Conservation (phyloP, 257 asterid species). For the Solanum phureja region DNA sequence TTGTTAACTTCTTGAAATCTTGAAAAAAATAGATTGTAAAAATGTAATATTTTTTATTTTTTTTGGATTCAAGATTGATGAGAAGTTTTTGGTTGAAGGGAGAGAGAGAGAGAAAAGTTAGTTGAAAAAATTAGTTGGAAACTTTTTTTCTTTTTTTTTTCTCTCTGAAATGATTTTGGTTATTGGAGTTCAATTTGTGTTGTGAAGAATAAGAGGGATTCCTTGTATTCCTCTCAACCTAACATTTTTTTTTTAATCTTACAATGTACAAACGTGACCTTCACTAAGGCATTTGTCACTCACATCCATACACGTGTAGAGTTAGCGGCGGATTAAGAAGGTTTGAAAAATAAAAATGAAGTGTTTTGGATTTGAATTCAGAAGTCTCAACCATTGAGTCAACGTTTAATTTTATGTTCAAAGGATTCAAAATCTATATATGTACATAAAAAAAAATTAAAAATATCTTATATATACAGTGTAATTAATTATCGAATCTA, state of each 20-base stretch:
- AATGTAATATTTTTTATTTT: neutral
- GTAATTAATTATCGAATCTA: too few relatives aligned
- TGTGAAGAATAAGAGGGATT: neutral
- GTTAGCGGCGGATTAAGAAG: fast-evolving
- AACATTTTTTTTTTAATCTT: too few relatives aligned
- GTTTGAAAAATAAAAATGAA: too few relatives aligned
- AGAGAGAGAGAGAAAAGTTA: neutral
- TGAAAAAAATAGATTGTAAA: too few relatives aligned
- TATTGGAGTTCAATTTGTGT: neutral
- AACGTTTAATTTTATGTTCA: neutral
- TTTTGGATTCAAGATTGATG: neutral
- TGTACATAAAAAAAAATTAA: too few relatives aligned
- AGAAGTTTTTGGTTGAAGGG: neutral
- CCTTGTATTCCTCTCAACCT: neutral
- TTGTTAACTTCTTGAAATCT: too few relatives aligned
- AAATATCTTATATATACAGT: too few relatives aligned
- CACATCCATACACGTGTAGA: neutral
- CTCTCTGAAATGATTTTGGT: neutral
- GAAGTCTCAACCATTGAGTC: neutral
- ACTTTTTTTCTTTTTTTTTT: neutral
- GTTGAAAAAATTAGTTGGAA: neutral
- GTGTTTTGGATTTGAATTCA: neutral
- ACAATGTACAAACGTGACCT: neutral
- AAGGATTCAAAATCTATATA: too few relatives aligned
- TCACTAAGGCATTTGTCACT: neutral